phyloP scores from a whole-genome alignment of 2,329 filamentous ascomycete species.

The Pestalotiopsis sp. region DNA sequence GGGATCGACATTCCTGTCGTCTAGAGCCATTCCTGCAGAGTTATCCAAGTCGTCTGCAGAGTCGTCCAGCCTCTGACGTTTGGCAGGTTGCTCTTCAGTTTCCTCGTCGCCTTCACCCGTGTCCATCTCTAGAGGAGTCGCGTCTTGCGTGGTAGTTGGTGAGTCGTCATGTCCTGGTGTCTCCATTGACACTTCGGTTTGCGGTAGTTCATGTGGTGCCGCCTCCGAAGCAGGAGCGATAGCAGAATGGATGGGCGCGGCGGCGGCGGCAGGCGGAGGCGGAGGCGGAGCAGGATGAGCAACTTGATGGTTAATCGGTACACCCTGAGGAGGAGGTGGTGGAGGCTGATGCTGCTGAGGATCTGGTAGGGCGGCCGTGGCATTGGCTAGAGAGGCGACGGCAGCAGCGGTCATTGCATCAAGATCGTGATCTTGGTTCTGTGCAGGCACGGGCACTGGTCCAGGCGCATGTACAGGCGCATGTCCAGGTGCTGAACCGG shows the following conservation, averaged over 20 bases:
- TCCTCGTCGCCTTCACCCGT: slow-evolving; percentile 21
- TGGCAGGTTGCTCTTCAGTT: slow-evolving; percentile 31
- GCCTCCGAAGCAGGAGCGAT: not conserved
- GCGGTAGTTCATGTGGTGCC: not conserved
- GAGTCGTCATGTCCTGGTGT: not conserved
- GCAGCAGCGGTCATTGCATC: slow-evolving; percentile 15
- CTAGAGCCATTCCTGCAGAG: slow-evolving; percentile 31
- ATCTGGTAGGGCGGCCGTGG: not conserved
- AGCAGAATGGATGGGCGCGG: not conserved
- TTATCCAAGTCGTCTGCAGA: slow-evolving; percentile 24
- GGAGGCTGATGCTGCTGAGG: not conserved
- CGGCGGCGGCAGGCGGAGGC: not conserved
- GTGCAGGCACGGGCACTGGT: not conserved
- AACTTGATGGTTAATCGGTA: not conserved
- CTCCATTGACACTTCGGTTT: not conserved
- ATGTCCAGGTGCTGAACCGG: not conserved
- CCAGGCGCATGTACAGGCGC: not conserved
- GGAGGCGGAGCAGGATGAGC: slow-evolving; percentile 7
- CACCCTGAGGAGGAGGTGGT: not conserved
- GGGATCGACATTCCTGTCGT: slow-evolving; percentile 26
- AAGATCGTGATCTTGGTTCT: slow-evolving; percentile 18
- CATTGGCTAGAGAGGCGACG: not conserved
- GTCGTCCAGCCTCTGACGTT: slow-evolving; percentile 33
- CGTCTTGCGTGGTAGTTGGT: slow-evolving; percentile 16
- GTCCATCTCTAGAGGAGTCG: slow-evolving; percentile 21